Evolutionary conservation across 352 stramenopile species (phyloP), one percentile per base, ranked within the genome.

Genomic region (Phytopythium delawarense): DNA sequence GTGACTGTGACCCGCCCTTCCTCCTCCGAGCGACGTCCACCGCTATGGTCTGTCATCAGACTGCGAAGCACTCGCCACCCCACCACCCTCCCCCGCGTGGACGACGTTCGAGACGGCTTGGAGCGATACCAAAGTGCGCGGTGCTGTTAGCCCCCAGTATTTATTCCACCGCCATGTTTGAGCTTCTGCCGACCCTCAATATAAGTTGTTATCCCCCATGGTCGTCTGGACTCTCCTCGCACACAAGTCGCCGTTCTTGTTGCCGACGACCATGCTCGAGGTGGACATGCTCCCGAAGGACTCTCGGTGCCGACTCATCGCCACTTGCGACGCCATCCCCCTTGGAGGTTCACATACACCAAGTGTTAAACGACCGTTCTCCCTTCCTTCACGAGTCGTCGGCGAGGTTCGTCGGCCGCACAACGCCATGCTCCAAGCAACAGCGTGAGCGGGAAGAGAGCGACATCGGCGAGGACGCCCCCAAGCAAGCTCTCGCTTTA

Each of bases 121-220:
- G 21, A 20, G 28, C 48, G 48, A 32, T 20, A 25, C 48, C 48
- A 54, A n/a, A 23, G 20, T 35, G 28, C n/a, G 23, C 28, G 6
- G 48, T 35, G 48, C n/a, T 35, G 48, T 7, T 54, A 54, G 48
- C 21, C 48, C 8, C 21, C 48, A 32, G 20, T 54, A 54, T 54
- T 54, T 54, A 54, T 54, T 54, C 48, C 48, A 35, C n/a, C 46
- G 46, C 25, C 46, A 35, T 2, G 23, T 54, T 54, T 54, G 48
- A 52, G 39, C 39, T 45, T n/a, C 15, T 45, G n/a, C 15, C 11
- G 15, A 15, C 15, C 39, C 12, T 45, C 30, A 52, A 52, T 35
- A 54, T 35, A 53, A 35, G 48, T 37, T 34, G 48, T 48, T 21
- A 2, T 7, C 34, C 34, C 34, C 25, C 25, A 28, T 28, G 25